Conservation (phyloP, 768 basidiomycete genomes). For the Suillus plorans region DNA sequence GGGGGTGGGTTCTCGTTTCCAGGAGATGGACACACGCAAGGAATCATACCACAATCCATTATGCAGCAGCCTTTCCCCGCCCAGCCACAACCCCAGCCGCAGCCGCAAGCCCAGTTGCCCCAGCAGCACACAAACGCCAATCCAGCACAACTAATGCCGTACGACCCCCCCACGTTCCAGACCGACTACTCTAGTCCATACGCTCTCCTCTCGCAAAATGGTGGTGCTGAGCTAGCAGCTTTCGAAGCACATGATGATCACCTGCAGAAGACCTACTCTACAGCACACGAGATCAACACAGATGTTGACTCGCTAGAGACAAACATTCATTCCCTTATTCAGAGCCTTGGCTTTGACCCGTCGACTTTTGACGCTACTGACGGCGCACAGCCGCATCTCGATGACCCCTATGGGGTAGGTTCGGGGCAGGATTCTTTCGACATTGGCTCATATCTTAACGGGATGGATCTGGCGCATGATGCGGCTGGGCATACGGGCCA, state of each 20-base stretch:
- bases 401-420: constrained; percentile 6
- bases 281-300: constrained; percentile 62
- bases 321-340: constrained; percentile 70
- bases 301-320: constrained; percentile 71
- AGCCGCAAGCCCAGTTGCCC: constrained; percentile 13
- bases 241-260: constrained; percentile 40
- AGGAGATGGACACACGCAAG: constrained; percentile 2
- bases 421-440: constrained; percentile 33
- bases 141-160: constrained; percentile 17
- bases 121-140: constrained; percentile 6
- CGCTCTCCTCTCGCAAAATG: constrained; percentile 23
- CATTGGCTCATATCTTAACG: constrained; percentile 36
- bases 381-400: neutral
- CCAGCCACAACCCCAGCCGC: constrained; percentile 14
- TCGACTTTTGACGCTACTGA: constrained; percentile 17
- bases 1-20: constrained; percentile 1
- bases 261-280: constrained; percentile 58
- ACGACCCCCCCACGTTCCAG: constrained; percentile 21
- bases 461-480: constrained; percentile 34
- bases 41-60: constrained; percentile 22
- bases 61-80: constrained; percentile 22
- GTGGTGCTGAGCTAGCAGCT: constrained; percentile 27
- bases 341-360: constrained; percentile 67
- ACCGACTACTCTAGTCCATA: constrained; percentile 23
- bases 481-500: constrained; percentile 16